Conservation (phyloP, 805 yeast species). For the Metschnikowia noctiluminum region DNA sequence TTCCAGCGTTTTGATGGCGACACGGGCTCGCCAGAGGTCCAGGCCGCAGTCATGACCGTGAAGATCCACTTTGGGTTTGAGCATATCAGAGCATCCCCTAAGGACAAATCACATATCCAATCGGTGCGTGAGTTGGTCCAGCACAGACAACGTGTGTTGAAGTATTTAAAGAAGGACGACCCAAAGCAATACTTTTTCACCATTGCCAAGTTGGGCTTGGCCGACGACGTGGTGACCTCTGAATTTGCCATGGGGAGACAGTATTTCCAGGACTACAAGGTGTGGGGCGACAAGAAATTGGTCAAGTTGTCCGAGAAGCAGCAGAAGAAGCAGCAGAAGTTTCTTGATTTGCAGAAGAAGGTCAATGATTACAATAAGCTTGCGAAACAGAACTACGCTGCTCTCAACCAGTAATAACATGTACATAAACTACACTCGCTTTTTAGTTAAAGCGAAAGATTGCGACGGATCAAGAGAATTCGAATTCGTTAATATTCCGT, state of each 20-base stretch:
- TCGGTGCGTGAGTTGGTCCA: conserved; percentile 80
- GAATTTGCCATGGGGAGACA: conserved; percentile 81
- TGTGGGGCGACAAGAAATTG: conserved; percentile 71
- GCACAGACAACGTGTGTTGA: conserved; percentile 77
- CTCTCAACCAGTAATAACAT: conserved; percentile 11
- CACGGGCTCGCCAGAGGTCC: conserved; percentile 93
- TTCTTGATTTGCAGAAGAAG: conserved; percentile 35
- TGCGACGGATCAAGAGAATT: too few species aligned
- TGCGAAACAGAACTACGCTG: conserved; percentile 35
- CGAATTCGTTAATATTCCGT: too few species aligned
- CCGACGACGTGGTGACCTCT: conserved; percentile 69
- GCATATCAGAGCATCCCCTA: conserved; percentile 63
- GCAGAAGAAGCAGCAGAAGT: conserved; percentile 28
- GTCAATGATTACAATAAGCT: conserved; percentile 36
- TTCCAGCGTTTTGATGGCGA: conserved; percentile 84
- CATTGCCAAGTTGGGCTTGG: conserved; percentile 80
- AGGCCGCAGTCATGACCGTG: conserved; percentile 86
- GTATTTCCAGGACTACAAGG: conserved; percentile 73
- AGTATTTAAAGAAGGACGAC: conserved; percentile 75
- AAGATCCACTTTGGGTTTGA: conserved; percentile 73
- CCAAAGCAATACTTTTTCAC: conserved; percentile 84
- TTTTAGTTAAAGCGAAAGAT: too few species aligned
- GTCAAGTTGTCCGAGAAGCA: conserved; percentile 46
- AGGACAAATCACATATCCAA: conserved; percentile 71
- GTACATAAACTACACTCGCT: too few species aligned